Base-by-base conservation (phyloP, 2,329 filamentous ascomycete genomes). In the Diaporthe amygdali region DNA sequence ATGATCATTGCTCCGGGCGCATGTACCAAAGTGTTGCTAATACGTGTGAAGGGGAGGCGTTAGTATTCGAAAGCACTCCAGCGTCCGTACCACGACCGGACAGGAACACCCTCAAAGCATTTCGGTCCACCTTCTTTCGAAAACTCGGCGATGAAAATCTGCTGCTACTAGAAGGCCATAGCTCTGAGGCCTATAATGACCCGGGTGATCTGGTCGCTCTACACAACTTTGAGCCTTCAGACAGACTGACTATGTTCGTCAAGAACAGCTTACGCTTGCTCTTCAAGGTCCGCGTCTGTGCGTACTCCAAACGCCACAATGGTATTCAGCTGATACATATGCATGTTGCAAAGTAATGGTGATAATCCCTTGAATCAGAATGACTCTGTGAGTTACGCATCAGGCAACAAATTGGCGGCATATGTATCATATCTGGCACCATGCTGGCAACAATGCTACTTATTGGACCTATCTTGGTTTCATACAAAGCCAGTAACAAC, bases 371-470 rank as follows among this genome's bases (percentile, higher is more conserved):
- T 27, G 22, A 51, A 27, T 15, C 46, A 51, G 32, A 14, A 17
- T 15, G 1, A n/a, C 22, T 37, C 46, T n/a, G 8, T 51, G 7
- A 46, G 46, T 5, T 66, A 66, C 4, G 44, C 61, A 1, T 66
- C 46, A 34, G 61, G 61, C 2, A 10, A 52, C 4, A 51, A 41
- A 15, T 37, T 66, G 1, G 6, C n/a, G 2, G 32, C 32, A 10
- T 66, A 39, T 3, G 51, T 66, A 52, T 51, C 61, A 51, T 66
- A 66, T 9, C 17, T 66, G 51, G 61, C 61, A 66, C 46, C 15
- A 52, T 66, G 5, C 20, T 66, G 2, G 61, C 61, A 15, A 52
- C 32, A 0, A n/a, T 66, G n/a, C 61, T 66, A 5, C 61, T 66
- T 6, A 32, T 66, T 10, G 61, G 61, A 7, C 30, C 61, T 10